phyloP scores from a whole-genome alignment of 352 stramenopile genomes.

The Ochromonadaceae sp. region DNA sequence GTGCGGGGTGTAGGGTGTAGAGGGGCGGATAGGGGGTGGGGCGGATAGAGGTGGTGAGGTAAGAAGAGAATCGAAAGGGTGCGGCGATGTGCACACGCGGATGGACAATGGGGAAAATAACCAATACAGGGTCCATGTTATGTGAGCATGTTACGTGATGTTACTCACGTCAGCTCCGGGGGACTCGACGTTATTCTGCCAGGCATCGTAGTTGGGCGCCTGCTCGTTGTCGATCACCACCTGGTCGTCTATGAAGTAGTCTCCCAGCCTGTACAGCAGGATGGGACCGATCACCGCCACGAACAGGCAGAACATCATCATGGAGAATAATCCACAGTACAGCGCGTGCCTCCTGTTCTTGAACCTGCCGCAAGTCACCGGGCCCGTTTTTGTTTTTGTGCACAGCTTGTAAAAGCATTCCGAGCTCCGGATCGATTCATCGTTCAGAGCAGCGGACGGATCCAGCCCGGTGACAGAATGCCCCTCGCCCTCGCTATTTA shows the following conservation, averaged over 20 bases:
- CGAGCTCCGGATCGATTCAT: no score
- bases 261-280: not conserved
- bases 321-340: not conserved
- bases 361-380: not conserved
- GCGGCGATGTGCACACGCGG: no score
- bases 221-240: not conserved
- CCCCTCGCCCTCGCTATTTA: no score
- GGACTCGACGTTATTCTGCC: not conserved
- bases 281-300: slow-evolving; percentile 4
- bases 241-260: not conserved
- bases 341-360: not conserved
- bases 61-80: no score
- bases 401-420: not conserved
- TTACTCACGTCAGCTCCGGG: not conserved
- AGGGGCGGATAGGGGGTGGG: no score
- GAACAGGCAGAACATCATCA: not conserved
- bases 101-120: not conserved
- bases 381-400: not conserved
- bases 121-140: not conserved
- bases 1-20: no score
- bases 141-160: not conserved
- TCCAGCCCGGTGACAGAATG: no score
- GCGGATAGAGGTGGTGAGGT: no score
- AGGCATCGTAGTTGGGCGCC: not conserved
- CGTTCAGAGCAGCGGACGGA: no score